These are phyloP conservation scores for Cubamyces sp. DNA, from an alignment of 768 basidiomycete genomes.

Conservation along the genomic window DNA sequence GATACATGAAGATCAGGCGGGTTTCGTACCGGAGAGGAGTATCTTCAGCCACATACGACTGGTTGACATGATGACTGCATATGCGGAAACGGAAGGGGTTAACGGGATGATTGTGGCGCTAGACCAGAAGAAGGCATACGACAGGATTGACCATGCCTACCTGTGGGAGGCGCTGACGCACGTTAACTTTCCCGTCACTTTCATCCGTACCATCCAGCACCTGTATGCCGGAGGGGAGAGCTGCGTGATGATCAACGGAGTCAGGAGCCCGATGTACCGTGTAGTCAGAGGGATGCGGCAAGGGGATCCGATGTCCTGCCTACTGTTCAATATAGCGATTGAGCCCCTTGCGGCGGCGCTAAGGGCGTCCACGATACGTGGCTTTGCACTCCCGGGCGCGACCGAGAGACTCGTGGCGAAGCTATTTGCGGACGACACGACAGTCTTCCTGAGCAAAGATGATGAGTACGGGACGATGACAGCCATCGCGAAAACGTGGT, in stretches of 20 bases:
- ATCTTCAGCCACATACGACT: constrained; percentile 40
- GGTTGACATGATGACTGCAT: constrained; percentile 23
- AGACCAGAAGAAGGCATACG: constrained; percentile 29
- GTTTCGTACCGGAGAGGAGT: constrained; percentile 39
- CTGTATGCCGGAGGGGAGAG: constrained; percentile 38
- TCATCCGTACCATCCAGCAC: constrained; percentile 32
- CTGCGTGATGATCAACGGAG: constrained; percentile 39
- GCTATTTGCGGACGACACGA: no score
- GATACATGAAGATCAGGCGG: constrained; percentile 43
- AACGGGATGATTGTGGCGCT: constrained; percentile 23
- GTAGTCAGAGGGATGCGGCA: no score
- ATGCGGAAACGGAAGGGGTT: constrained; percentile 13
- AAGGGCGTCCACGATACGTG: no score
- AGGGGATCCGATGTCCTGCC: no score
- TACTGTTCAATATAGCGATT: no score
- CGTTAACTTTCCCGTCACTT: constrained; percentile 7
- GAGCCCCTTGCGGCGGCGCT: no score
- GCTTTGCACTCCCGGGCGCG: no score
- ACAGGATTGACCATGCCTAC: constrained; percentile 25
- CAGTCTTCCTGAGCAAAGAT: no score
- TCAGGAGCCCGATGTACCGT: no score
- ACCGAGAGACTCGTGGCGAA: no score
- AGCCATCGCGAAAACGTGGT: no score
- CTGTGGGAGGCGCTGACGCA: constrained; percentile 15
- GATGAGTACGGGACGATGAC: no score